These are phyloP conservation scores for Geoglossum glabrum DNA, from an alignment of 495 filamentous ascomycete species.

Conservation along the genomic window DNA sequence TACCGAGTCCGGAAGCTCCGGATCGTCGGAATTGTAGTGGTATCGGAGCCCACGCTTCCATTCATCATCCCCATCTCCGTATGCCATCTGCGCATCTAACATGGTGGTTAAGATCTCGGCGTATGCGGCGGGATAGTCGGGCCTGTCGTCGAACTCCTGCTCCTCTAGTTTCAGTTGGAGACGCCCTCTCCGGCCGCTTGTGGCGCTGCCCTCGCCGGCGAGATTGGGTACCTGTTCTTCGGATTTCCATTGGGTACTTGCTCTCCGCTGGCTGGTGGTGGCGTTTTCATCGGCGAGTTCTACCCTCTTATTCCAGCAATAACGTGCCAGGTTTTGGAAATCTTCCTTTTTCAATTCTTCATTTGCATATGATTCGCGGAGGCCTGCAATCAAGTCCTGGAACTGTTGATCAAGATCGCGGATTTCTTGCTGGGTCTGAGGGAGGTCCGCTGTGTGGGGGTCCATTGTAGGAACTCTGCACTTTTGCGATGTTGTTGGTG, in stretches of 20 bases:
- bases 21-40: not conserved
- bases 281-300: not conserved
- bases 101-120: not conserved
- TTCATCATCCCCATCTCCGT: not conserved
- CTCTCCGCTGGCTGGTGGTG: not conserved
- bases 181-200: no score
- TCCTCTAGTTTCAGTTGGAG: no score
- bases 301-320: not conserved
- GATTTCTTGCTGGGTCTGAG: not conserved
- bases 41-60: not conserved
- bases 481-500: no score
- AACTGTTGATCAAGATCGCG: not conserved
- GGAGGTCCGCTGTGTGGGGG: no score
- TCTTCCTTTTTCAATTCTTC: not conserved
- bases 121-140: slow-evolving; percentile 1
- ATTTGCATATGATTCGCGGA: not conserved
- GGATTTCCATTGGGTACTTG: not conserved
- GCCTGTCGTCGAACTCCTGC: not conserved
- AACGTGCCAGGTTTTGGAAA: not conserved
- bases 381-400: not conserved
- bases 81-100: not conserved
- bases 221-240: no score
- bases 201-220: no score
- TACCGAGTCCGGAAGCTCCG: not conserved
- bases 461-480: no score